phyloP scores from a whole-genome alignment of 306 rosid genomes.

The Cucurbita moschata region DNA sequence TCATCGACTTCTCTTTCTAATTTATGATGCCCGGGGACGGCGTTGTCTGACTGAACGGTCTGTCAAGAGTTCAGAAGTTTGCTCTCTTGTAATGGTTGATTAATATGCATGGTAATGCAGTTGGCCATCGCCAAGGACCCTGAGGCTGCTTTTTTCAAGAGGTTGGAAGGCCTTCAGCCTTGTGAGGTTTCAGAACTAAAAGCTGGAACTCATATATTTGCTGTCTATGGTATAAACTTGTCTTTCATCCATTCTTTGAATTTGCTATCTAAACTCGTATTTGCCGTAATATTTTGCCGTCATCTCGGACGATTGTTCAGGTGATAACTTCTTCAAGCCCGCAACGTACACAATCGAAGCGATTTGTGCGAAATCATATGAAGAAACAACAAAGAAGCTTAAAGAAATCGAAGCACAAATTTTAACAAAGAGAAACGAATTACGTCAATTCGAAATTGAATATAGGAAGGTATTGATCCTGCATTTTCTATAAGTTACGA shows the following conservation, averaged over 20 bases:
- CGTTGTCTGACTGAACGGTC: background rate
- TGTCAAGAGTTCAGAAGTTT: background rate
- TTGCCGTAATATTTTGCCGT: constrained; percentile 4
- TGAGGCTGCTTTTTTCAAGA: constrained; percentile 88
- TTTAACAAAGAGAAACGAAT: constrained; percentile 88
- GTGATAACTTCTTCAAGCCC: constrained; percentile 96
- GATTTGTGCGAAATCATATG: constrained; percentile 59
- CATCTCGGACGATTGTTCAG: constrained; percentile 25
- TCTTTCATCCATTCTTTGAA: background rate
- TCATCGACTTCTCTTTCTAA: background rate
- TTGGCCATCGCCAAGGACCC: constrained; percentile 98
- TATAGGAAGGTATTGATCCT: constrained; percentile 58
- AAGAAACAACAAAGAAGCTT: constrained; percentile 66
- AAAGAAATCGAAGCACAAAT: constrained; percentile 77
- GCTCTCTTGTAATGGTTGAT: background rate
- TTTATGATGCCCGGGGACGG: background rate
- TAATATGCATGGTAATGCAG: constrained; percentile 23
- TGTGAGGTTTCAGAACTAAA: constrained; percentile 92
- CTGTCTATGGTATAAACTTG: constrained; percentile 77
- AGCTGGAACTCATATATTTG: constrained; percentile 94
- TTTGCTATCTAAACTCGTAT: background rate
- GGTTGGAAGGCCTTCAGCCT: constrained; percentile 99
- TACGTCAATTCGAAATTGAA: constrained; percentile 87
- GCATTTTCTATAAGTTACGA: background rate
- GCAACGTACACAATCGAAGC: constrained; percentile 88